A percentile compares a stretch with the other conserved stretches of the same genome.
These are phyloP conservation scores for Penicillium concentricum DNA, from an alignment of 2,329 filamentous ascomycete genomes.

Conservation along the genomic window DNA sequence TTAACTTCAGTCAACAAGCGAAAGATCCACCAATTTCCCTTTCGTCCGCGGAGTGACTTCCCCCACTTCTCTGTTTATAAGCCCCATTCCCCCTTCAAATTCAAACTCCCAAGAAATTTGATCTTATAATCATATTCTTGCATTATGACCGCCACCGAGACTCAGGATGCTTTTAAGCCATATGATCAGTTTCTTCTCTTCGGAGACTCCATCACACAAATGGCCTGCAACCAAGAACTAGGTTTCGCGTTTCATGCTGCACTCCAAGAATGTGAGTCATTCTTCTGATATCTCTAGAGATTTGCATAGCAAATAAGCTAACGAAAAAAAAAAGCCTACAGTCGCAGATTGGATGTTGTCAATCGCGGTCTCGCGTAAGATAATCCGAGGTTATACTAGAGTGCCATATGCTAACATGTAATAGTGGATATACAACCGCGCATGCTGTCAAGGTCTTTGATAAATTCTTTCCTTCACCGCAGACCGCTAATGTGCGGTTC, in stretches of 20 bases:
- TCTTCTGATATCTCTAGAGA: neutral
- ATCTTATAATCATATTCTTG: neutral
- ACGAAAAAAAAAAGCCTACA: constrained; percentile 57
- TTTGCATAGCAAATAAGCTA: constrained; percentile 8
- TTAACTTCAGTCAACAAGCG: neutral
- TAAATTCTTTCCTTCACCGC: constrained; percentile 67
- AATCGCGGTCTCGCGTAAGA: constrained; percentile 74
- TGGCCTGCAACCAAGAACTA: constrained; percentile 57
- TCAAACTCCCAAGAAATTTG: neutral
- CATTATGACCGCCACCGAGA: neutral
- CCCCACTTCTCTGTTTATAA: constrained; percentile 1
- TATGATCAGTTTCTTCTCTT: constrained; percentile 80
- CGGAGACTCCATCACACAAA: constrained; percentile 84
- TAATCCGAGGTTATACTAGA: constrained; percentile 1
- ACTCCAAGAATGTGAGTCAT: constrained; percentile 63
- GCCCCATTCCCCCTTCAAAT: neutral
- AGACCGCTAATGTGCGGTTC: constrained; percentile 48
- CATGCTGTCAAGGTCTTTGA: constrained; percentile 70
- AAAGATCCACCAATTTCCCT: constrained; percentile 12
- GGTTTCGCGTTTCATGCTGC: constrained; percentile 75
- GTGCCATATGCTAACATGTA: neutral
- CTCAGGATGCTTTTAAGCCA: constrained; percentile 31
- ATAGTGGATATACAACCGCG: constrained; percentile 74
- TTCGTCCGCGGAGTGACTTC: constrained; percentile 14
- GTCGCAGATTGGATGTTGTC: constrained; percentile 77